Evolutionary conservation across 129 eudicot species (phyloP).

Genomic region (Smallanthus sonchifolius): DNA sequence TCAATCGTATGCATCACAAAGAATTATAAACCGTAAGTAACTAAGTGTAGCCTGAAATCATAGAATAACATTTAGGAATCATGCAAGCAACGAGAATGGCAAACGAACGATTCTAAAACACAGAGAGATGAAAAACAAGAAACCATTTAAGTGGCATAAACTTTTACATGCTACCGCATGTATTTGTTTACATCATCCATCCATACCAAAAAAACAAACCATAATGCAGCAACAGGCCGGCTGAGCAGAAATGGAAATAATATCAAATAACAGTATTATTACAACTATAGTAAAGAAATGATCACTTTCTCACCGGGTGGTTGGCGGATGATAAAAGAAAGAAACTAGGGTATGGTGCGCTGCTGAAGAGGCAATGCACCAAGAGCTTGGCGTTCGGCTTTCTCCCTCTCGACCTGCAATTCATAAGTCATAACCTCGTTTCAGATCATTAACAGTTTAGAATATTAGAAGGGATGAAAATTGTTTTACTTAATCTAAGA

Average conservation of each 20-base stretch:
- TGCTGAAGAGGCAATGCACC: constrained; percentile 71
- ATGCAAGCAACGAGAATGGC: background rate
- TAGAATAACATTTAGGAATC: background rate
- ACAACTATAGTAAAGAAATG: background rate
- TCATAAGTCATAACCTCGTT: background rate
- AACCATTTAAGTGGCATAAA: background rate
- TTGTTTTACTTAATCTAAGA: background rate
- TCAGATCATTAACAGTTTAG: background rate
- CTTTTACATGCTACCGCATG: background rate
- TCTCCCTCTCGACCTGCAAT: constrained; percentile 56
- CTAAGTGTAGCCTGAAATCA: background rate
- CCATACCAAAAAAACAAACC: background rate
- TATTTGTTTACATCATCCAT: background rate
- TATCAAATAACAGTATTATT: background rate
- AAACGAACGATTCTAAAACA: background rate
- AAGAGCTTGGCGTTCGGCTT: constrained; percentile 59
- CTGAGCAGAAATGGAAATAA: background rate
- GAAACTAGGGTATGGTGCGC: constrained; percentile 38
- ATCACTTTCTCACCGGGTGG: background rate
- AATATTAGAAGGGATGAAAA: background rate
- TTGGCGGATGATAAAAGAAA: background rate
- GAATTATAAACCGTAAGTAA: background rate
- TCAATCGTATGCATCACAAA: background rate
- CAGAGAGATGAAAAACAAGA: background rate
- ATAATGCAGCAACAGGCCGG: constrained; percentile 4